Conservation (phyloP, 345 rosid species). For the Gossypium australe region DNA sequence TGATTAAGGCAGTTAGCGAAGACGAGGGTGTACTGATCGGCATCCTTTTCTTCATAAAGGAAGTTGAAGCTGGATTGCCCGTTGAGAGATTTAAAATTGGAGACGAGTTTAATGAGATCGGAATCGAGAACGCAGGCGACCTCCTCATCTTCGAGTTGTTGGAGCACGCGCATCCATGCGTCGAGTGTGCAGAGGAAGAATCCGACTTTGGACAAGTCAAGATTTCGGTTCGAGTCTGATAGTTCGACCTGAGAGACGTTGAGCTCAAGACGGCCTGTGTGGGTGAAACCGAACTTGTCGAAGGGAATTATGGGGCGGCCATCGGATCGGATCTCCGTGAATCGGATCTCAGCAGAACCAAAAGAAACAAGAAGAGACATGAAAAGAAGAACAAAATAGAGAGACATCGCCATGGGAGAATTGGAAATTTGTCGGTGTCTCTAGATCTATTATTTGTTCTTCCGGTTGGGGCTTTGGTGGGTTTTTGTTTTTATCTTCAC, state of each 20-base stretch:
- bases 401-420: conserved; percentile 34
- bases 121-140: conserved; percentile 76
- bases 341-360: conserved; percentile 60
- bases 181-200: conserved; percentile 93
- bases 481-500: background rate
- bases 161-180: conserved; percentile 70
- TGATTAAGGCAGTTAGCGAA: conserved; percentile 79
- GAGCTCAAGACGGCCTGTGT: conserved; percentile 77
- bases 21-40: conserved; percentile 74
- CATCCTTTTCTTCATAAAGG: conserved; percentile 33
- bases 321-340: conserved; percentile 72
- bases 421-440: background rate
- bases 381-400: conserved; percentile 17
- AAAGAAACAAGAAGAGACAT: conserved; percentile 22
- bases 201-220: conserved; percentile 64
- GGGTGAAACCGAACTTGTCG: conserved; percentile 89
- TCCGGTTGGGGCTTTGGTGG: background rate
- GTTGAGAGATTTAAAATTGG: conserved; percentile 52
- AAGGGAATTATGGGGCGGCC: conserved; percentile 59
- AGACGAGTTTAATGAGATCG: conserved; percentile 52
- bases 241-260: conserved; percentile 50
- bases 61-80: conserved; percentile 20
- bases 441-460: conserved; percentile 1
- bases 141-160: conserved; percentile 67
- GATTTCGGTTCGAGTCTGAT: conserved; percentile 44